Conservation (phyloP, 2,329 filamentous ascomycete species). For the Bisporella sp. region DNA sequence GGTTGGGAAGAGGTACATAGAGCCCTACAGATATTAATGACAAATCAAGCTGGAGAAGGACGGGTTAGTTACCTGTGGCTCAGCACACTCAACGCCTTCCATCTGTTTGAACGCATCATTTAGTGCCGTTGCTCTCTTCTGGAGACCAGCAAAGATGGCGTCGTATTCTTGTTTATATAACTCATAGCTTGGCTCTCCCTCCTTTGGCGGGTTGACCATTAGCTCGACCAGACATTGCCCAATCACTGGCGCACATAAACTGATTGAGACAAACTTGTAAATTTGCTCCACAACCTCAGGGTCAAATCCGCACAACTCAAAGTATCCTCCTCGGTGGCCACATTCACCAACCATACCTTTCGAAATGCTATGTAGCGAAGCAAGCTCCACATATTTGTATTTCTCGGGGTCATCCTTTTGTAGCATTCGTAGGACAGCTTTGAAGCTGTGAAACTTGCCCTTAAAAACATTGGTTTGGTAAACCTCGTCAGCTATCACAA, state of each 20-base stretch:
- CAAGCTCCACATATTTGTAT: slow-evolving; percentile 83
- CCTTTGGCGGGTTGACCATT: slow-evolving; percentile 91
- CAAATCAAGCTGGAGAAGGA: neutral
- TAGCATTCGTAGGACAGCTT: slow-evolving; percentile 73
- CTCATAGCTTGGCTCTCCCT: slow-evolving; percentile 76
- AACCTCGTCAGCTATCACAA: slow-evolving; percentile 92
- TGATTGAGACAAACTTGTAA: slow-evolving; percentile 98
- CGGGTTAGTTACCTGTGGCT: slow-evolving; percentile 52
- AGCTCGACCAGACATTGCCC: slow-evolving; percentile 95
- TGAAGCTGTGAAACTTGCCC: slow-evolving; percentile 94
- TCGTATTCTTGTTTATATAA: slow-evolving; percentile 84
- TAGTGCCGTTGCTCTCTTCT: slow-evolving; percentile 73
- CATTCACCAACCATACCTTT: slow-evolving; percentile 99
- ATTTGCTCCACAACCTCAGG: slow-evolving; percentile 81
- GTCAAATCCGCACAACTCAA: slow-evolving; percentile 90
- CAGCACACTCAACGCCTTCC: slow-evolving; percentile 89
- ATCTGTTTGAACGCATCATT: slow-evolving; percentile 88
- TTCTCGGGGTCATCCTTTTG: slow-evolving; percentile 68
- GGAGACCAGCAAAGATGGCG: slow-evolving; percentile 70
- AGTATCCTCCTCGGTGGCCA: slow-evolving; percentile 95
- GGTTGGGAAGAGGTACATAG: slow-evolving; percentile 98
- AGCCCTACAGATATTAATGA: slow-evolving; percentile 49
- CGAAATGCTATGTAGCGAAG: slow-evolving; percentile 85
- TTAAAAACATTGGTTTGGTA: slow-evolving; percentile 99
- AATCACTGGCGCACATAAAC: slow-evolving; percentile 89